Percentiles rank a stretch among this genome's conserved stretches.
Conservation (phyloP, 1,284 basidiomycete genomes). For the Ganoderma leucocontextum region DNA sequence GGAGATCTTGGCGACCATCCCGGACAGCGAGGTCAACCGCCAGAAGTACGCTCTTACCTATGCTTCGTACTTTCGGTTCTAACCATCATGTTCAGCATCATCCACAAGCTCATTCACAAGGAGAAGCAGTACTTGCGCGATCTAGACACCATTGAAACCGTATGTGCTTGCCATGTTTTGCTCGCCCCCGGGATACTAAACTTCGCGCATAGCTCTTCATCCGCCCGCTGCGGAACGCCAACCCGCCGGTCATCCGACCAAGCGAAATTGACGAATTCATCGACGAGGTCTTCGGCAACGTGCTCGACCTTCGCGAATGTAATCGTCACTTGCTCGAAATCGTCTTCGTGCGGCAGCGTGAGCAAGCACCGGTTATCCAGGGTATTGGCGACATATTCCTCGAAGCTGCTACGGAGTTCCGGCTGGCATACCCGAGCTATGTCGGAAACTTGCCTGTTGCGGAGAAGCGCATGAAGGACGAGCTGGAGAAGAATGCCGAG, state of each 20-base stretch:
- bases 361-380: conserved; percentile 86
- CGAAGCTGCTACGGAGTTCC: conserved; percentile 89
- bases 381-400: conserved; percentile 93
- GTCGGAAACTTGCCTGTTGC: conserved; percentile 87
- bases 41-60: conserved; percentile 67
- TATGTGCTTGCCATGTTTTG: conserved; percentile 40
- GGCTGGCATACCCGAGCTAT: conserved; percentile 86
- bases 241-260: conserved; percentile 78
- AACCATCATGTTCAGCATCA: conserved; percentile 62
- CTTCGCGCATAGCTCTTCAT: conserved; percentile 72
- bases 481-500: conserved; percentile 82
- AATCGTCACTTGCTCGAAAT: conserved; percentile 86
- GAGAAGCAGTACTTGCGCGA: conserved; percentile 94
- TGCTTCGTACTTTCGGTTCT: not conserved
- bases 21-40: conserved; percentile 82
- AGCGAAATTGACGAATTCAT: conserved; percentile 83
- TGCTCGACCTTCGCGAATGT: conserved; percentile 84
- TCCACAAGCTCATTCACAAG: conserved; percentile 90
- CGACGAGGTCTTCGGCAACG: conserved; percentile 88
- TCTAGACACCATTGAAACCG: conserved; percentile 83
- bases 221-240: conserved; percentile 72
- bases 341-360: conserved; percentile 88
- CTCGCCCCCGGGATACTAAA: not conserved
- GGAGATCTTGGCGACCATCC: conserved; percentile 72
- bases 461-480: conserved; percentile 87